Evolutionary conservation across 805 yeast genomes (phyloP).

Genomic region (Wickerhamomyces mucosus): DNA sequence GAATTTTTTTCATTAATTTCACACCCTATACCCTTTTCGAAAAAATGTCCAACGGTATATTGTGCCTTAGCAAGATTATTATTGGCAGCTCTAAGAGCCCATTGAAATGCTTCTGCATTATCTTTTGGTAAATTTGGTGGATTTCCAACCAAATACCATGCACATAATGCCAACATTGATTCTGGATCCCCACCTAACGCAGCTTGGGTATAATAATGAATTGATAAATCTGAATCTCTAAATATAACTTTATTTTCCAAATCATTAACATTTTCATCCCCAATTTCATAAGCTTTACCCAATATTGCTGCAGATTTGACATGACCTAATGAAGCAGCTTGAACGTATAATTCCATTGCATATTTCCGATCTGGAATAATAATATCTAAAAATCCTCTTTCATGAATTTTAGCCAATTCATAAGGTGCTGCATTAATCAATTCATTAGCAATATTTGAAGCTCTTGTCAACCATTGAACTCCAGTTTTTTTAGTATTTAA

Average conservation of each 20-base stretch:
- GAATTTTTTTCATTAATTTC: slow-evolving; percentile 47
- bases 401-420: slow-evolving; percentile 80
- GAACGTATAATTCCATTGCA: slow-evolving; percentile 77
- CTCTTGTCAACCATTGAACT: slow-evolving; percentile 86
- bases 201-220: slow-evolving; percentile 88
- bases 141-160: slow-evolving; percentile 92
- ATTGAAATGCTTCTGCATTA: slow-evolving; percentile 81
- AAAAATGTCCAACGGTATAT: slow-evolving; percentile 73
- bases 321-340: slow-evolving; percentile 85
- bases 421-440: slow-evolving; percentile 89
- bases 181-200: slow-evolving; percentile 82
- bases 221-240: slow-evolving; percentile 72
- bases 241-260: slow-evolving; percentile 56
- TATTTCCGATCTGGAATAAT: slow-evolving; percentile 76
- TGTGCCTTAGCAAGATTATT: slow-evolving; percentile 74
- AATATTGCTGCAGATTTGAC: slow-evolving; percentile 68
- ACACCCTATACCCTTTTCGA: slow-evolving; percentile 85
- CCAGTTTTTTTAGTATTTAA: slow-evolving; percentile 73
- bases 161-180: slow-evolving; percentile 89
- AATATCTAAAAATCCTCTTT: slow-evolving; percentile 77
- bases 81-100: slow-evolving; percentile 86
- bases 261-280: slow-evolving; percentile 64
- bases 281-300: slow-evolving; percentile 81
- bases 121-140: slow-evolving; percentile 75
- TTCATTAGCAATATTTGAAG: slow-evolving; percentile 75